A percentile compares a stretch with the other conserved stretches of the same genome.
Evolutionary conservation across 768 basidiomycete species (phyloP).

Genomic region (Termitomyces sp.): DNA sequence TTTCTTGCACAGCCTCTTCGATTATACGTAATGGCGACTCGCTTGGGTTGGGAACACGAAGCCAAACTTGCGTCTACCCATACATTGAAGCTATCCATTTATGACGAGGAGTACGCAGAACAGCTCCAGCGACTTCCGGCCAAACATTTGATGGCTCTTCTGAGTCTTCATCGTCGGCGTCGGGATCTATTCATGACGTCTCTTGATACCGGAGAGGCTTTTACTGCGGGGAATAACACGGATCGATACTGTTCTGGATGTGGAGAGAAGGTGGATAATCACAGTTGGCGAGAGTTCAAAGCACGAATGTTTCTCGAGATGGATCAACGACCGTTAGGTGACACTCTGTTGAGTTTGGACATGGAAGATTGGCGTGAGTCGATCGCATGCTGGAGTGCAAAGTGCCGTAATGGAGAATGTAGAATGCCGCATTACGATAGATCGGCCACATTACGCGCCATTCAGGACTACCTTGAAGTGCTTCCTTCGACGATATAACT

Average conservation of each 20-base stretch:
- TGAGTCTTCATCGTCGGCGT: conserved; percentile 38
- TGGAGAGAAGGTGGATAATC: conserved; percentile 29
- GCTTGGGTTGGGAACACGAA: conserved; percentile 42
- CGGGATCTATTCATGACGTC: conserved; percentile 31
- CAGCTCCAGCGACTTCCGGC: conserved; percentile 32
- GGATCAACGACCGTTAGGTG: conserved; percentile 35
- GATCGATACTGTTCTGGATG: conserved; percentile 27
- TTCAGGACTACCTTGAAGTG: conserved; percentile 25
- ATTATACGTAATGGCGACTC: conserved; percentile 41
- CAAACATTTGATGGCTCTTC: conserved; percentile 29
- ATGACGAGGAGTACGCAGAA: conserved; percentile 25
- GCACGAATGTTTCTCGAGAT: conserved; percentile 34
- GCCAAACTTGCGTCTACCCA: conserved; percentile 35
- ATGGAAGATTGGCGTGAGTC: conserved; percentile 43
- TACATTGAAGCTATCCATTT: conserved; percentile 37
- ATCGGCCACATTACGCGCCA: conserved; percentile 26
- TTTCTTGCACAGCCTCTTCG: conserved; percentile 44
- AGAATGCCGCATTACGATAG: conserved; percentile 32
- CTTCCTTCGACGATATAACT: conserved; percentile 19
- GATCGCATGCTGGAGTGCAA: conserved; percentile 34
- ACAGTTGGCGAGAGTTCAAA: conserved; percentile 38
- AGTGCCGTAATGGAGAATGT: conserved; percentile 25
- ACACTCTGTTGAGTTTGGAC: conserved; percentile 30
- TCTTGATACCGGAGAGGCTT: conserved; percentile 31
- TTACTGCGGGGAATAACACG: conserved; percentile 34